Base-by-base conservation (phyloP, 2,329 filamentous ascomycete genomes). In the Bertia moriformis region DNA sequence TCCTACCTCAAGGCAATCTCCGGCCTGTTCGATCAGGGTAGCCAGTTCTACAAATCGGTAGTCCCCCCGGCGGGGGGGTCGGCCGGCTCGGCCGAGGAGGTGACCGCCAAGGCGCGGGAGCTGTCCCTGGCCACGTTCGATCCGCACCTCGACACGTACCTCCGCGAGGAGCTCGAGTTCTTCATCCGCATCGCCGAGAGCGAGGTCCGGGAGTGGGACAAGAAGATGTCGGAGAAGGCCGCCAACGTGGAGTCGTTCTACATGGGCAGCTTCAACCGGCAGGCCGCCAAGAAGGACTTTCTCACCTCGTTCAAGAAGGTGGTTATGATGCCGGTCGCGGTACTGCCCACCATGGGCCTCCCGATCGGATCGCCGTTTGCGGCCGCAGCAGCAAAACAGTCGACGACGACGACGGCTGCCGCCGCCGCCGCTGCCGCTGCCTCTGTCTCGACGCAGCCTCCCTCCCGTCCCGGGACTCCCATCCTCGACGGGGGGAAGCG, bases 291-390 rank as follows among this genome's bases (percentile, higher is more conserved):
- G 61, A 86, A 87, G 48, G 91, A 98, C 55, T 98, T 98, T 50
- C 56, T 98, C 44, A 91, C 81, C 37, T 94, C 88, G 0, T 98
- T 98, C 67, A 95, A 86, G 54, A 96, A 96, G 58, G 91, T 98
- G 7, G 84, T 98, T 46, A 95, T 98, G 88, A 93, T 94, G 78
- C 91, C 91, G 2, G 89, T 98, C 38, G 93, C 85, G 39, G 89
- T 87, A 5, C 65, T 96, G 3, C 84, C 86, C 1, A 78, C 72
- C 37, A 73, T 85, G 45, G 24, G 27, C 18, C 40, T 39, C 29
- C 66, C 72, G 4, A 61, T 73, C 38, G 63, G 65, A 5, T 73
- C 65, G n/a, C 69, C 69, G 40, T 84, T 76, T 51, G 69, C 61
- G 43, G 59, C 57, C 24, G 53, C 51, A 3, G 51, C 54, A 40